Percentiles rank a stretch among this genome's conserved stretches.
phyloP scores from a whole-genome alignment of 2,329 filamentous ascomycete species.

The Penicillium sp. region DNA sequence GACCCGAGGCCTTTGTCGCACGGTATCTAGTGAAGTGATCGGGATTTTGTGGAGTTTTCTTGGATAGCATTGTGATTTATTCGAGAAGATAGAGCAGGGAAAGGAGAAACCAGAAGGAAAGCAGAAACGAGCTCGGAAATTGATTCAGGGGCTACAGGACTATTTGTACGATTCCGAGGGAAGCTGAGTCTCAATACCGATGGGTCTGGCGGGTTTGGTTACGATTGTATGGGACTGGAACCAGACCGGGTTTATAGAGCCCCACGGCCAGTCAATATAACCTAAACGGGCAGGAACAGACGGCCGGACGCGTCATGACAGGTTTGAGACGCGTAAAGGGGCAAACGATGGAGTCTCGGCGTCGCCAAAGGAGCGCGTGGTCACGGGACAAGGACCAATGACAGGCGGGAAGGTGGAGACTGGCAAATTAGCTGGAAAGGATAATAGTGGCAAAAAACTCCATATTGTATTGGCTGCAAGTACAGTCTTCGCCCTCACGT shows the following conservation, averaged over 20 bases:
- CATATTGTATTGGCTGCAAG: too few species aligned
- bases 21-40: slow-evolving; percentile 34
- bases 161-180: slow-evolving; percentile 4
- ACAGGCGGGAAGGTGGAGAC: slow-evolving; percentile 8
- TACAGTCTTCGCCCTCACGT: too few species aligned
- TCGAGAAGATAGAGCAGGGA: neutral
- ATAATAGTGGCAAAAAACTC: too few species aligned
- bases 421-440: too few species aligned
- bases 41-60: slow-evolving; percentile 12
- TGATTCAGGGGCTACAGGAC: slow-evolving; percentile 4
- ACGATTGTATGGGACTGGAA: slow-evolving; percentile 2
- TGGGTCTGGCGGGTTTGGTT: too few species aligned
- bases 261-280: slow-evolving; percentile 11
- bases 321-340: slow-evolving; percentile 33
- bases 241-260: neutral
- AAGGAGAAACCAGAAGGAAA: neutral
- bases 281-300: slow-evolving; percentile 8
- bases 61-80: slow-evolving; percentile 9
- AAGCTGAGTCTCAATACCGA: neutral
- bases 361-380: slow-evolving; percentile 37
- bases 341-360: slow-evolving; percentile 6
- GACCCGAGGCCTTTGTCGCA: slow-evolving; percentile 35
- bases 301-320: slow-evolving; percentile 17
- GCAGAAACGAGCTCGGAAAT: neutral
- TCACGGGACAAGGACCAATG: slow-evolving; percentile 32